A percentile compares a stretch with the other conserved stretches of the same genome.
phyloP scores from a whole-genome alignment of 176 grass and related monocot species.

The Avena insularis region DNA sequence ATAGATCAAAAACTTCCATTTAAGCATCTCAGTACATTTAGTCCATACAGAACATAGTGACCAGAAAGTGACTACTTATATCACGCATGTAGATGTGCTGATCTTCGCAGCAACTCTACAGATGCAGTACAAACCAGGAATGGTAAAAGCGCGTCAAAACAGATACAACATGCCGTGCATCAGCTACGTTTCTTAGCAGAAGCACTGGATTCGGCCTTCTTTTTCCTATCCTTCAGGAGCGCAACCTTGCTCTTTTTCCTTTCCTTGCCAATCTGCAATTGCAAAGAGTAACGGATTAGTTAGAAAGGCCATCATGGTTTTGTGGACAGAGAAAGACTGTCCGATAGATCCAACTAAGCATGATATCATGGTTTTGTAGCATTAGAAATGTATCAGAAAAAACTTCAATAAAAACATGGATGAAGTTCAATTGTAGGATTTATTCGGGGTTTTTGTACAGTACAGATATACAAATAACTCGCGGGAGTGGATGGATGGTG shows the following conservation, averaged over 20 bases:
- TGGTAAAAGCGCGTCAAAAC: background rate
- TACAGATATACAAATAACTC: background rate
- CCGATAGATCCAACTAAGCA: background rate
- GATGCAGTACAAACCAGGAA: background rate
- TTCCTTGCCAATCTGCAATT: constrained; percentile 54
- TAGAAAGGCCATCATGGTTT: background rate
- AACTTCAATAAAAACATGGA: background rate
- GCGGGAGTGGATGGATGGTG: background rate
- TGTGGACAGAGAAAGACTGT: background rate
- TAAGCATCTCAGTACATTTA: background rate
- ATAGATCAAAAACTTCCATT: constrained; percentile 13
- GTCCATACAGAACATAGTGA: constrained; percentile 12
- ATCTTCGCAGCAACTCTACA: background rate
- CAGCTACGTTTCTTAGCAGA: constrained; percentile 46
- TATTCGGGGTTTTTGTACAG: background rate
- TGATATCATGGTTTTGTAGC: background rate
- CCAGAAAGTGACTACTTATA: background rate
- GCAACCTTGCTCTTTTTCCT: constrained; percentile 58
- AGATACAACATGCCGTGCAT: constrained; percentile 7
- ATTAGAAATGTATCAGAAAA: background rate
- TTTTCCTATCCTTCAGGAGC: constrained; percentile 77
- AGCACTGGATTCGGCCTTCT: constrained; percentile 52
- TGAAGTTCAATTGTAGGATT: background rate
- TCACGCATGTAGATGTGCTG: background rate
- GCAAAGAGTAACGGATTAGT: background rate